Evolutionary conservation across 2,329 filamentous ascomycete genomes (phyloP).

Genomic region (Alternaria tenuissima): DNA sequence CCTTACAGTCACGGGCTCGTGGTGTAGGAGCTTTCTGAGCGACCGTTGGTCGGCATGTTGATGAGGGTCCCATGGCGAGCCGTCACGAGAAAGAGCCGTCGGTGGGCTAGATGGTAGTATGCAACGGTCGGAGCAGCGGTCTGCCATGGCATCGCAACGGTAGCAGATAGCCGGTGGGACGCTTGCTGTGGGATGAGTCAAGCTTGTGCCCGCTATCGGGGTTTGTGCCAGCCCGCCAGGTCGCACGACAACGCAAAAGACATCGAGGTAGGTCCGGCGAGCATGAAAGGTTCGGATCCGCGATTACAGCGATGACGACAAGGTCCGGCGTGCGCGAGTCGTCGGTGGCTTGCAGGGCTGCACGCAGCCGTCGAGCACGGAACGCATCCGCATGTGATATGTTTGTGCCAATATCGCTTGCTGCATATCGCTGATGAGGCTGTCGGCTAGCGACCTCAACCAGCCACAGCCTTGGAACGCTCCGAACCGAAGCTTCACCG

Average conservation of each 20-base stretch:
- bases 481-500: slow-evolving; percentile 25
- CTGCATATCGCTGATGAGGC: slow-evolving; percentile 37
- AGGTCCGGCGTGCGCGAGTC: slow-evolving; percentile 13
- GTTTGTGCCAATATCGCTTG: slow-evolving; percentile 37
- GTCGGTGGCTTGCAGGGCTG: slow-evolving; percentile 22
- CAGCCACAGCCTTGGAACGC: slow-evolving; percentile 22
- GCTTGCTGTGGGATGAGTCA: slow-evolving; percentile 31
- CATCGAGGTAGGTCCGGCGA: slow-evolving; percentile 14
- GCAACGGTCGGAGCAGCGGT: slow-evolving; percentile 38
- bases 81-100: slow-evolving; percentile 19
- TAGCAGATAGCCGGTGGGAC: slow-evolving; percentile 4
- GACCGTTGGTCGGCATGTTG: slow-evolving; percentile 39
- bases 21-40: slow-evolving; percentile 35
- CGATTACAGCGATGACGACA: slow-evolving; percentile 20
- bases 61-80: slow-evolving; percentile 33
- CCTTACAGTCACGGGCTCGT: slow-evolving; percentile 45
- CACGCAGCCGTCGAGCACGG: slow-evolving; percentile 34
- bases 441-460: slow-evolving; percentile 18
- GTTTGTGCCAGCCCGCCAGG: slow-evolving; percentile 4
- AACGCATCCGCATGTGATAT: slow-evolving; percentile 22
- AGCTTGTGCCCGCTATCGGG: slow-evolving; percentile 7
- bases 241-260: slow-evolving; percentile 19
- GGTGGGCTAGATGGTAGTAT: slow-evolving; percentile 22
- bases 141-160: slow-evolving; percentile 21
- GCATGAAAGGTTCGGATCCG: slow-evolving; percentile 4